These are phyloP conservation scores for Paratrypanosoma confusum DNA, from an alignment of 208 protist genomes.

Conservation along the genomic window DNA sequence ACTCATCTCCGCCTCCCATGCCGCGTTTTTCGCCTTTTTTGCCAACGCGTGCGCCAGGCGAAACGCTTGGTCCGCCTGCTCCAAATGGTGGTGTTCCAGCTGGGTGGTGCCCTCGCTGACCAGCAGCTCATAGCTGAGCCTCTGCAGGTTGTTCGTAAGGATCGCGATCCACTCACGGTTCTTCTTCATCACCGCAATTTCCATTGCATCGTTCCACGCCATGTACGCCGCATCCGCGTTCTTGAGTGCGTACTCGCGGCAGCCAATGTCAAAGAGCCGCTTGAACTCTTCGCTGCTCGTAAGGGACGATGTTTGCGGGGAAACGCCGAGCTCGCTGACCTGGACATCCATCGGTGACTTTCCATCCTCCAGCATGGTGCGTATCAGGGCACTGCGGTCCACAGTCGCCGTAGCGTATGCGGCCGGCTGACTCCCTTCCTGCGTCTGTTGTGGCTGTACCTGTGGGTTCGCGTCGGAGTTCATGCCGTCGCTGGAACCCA, in stretches of 20 bases:
- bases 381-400: too few species aligned
- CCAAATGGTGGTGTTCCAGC: constrained; percentile 53
- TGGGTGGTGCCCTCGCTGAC: constrained; percentile 59
- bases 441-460: too few species aligned
- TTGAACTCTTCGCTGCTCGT: constrained; percentile 58
- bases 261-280: constrained; percentile 74
- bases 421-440: too few species aligned
- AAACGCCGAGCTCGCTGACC: constrained; percentile 8
- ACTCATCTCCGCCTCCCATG: constrained; percentile 72
- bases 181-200: constrained; percentile 58
- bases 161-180: constrained; percentile 88
- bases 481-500: too few species aligned
- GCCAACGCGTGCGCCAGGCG: constrained; percentile 65
- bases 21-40: constrained; percentile 72
- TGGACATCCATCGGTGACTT: constrained; percentile 21
- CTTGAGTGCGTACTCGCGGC: constrained; percentile 50
- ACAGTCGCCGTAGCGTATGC: too few species aligned
- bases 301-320: constrained; percentile 16
- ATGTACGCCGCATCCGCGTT: constrained; percentile 81
- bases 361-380: too few species aligned
- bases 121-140: constrained; percentile 82
- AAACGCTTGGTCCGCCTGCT: constrained; percentile 63
- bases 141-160: constrained; percentile 80
- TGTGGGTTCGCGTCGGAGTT: too few species aligned
- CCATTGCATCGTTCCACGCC: constrained; percentile 82